Evolutionary conservation across 805 yeast genomes (phyloP), one percentile per base, ranked within the genome.

Genomic region (Candida insectalens): DNA sequence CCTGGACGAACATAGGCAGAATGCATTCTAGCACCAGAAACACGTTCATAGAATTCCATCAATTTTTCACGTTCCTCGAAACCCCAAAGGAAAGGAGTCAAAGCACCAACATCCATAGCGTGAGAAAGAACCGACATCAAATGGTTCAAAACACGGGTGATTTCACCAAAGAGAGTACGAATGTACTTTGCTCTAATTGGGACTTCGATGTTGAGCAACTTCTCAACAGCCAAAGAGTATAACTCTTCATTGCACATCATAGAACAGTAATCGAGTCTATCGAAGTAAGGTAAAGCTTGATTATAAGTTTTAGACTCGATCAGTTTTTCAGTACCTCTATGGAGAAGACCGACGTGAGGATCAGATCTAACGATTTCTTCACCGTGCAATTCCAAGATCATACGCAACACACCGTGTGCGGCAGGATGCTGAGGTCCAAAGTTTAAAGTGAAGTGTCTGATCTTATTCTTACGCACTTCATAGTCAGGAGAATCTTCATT

Each of bases 371-470:
- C 73, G 47, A 84, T 79, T 59, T 83, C 94, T 60, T 83, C 95
- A 46, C 95, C 95, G 51, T 81, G 82, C 41, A 83, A 70, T 62
- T 83, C 95, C 51, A 83, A 65, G 58, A 83, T 84, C 58, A 83
- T 67, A 55, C 94, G 73, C 65, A 83, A 66, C 60, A 83, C 95
- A 46, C 95, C 95, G 64, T 83, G 95, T 19, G 94, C 94, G 41
- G 95, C 95, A 17, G 95, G 95, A 65, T 83, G 95, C 63, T 83
- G 95, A 32, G 95, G 95, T 25, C 94, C 95, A 55, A 83, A 83
- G 62, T 84, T 84, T 55, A 84, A 77, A 32, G 94, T 83, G 65
- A 83, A 84, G 55, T 83, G 94, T 58, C 94, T 76, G 52, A 83
- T 77, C 56, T 82, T 69, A 15, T 63, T 57, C 44, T 60, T 60